Percentiles rank a stretch among this genome's conserved stretches.
These are phyloP conservation scores for Corylus americana DNA, from an alignment of 306 rosid genomes.

Conservation along the genomic window DNA sequence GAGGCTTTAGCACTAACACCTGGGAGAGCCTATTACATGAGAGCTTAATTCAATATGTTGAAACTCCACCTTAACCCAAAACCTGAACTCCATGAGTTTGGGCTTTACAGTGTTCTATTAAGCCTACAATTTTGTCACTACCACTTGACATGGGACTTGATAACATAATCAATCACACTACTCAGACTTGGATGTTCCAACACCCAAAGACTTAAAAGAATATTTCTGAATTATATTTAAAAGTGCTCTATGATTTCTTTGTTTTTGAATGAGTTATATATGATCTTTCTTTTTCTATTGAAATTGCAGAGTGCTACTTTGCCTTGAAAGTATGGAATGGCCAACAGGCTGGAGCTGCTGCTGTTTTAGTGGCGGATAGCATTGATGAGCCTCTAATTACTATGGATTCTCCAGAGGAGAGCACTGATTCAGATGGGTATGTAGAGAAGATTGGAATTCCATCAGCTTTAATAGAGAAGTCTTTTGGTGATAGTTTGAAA, in stretches of 20 bases:
- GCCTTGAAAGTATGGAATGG: constrained; percentile 95
- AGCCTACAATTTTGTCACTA: not conserved
- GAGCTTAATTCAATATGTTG: not conserved
- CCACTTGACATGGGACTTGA: not conserved
- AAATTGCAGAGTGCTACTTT: constrained; percentile 72
- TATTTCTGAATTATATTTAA: not conserved
- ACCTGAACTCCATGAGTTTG: not conserved
- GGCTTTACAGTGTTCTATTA: not conserved
- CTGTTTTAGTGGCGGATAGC: constrained; percentile 74
- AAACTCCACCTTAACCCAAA: not conserved
- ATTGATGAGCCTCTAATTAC: constrained; percentile 71
- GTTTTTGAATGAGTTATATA: not conserved
- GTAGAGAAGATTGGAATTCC: constrained; percentile 73
- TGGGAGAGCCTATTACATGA: not conserved
- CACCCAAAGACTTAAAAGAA: not conserved
- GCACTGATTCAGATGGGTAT: constrained; percentile 63
- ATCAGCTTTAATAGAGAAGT: constrained; percentile 68
- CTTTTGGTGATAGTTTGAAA: constrained; percentile 68
- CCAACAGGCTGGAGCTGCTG: constrained; percentile 87
- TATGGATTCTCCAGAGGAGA: constrained; percentile 81
- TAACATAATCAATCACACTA: not conserved
- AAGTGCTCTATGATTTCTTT: not conserved
- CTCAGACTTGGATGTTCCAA: not conserved
- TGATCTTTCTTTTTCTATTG: constrained; percentile 1
- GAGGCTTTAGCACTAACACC: not conserved